A percentile compares a stretch with the other conserved stretches of the same genome.
Conservation (phyloP, 306 rosid genomes). For the Cucurbita maxima region DNA sequence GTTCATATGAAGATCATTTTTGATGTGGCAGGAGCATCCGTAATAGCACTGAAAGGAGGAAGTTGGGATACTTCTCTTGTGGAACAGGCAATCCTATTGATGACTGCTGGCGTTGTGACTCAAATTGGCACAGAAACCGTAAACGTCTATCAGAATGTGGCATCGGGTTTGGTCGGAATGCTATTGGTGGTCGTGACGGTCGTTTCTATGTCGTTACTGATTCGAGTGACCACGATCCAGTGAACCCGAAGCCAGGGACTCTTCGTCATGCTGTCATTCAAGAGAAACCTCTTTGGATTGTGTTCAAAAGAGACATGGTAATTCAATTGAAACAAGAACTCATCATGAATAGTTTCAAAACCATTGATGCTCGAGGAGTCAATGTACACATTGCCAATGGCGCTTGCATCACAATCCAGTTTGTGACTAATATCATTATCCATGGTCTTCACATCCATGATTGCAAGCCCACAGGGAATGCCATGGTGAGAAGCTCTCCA, state of each 20-base stretch:
- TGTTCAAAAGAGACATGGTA: conserved; percentile 95
- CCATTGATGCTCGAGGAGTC: conserved; percentile 90
- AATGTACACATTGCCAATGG: conserved; percentile 96
- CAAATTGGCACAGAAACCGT: conserved; percentile 72
- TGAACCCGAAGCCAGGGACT: conserved; percentile 88
- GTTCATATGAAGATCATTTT: neutral
- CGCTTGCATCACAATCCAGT: conserved; percentile 82
- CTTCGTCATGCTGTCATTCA: conserved; percentile 90
- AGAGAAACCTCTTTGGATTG: conserved; percentile 81
- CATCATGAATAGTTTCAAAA: conserved; percentile 86
- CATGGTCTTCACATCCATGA: conserved; percentile 98
- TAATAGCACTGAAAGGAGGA: conserved; percentile 80
- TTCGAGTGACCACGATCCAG: conserved; percentile 65
- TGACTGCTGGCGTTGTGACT: conserved; percentile 97
- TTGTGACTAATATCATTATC: conserved; percentile 64
- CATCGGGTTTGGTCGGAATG: conserved; percentile 87
- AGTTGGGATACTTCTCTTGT: conserved; percentile 85
- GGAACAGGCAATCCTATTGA: conserved; percentile 98
- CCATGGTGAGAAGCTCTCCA: conserved; percentile 94
- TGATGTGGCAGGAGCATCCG: conserved; percentile 52
- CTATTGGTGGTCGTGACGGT: conserved; percentile 96
- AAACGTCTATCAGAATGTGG: conserved; percentile 98
- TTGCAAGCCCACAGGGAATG: conserved; percentile 93
- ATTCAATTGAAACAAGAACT: conserved; percentile 92
- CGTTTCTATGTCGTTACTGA: conserved; percentile 90